These are phyloP conservation scores for Talaromyces sp. DNA, from an alignment of 2,329 filamentous ascomycete genomes.

Conservation along the genomic window DNA sequence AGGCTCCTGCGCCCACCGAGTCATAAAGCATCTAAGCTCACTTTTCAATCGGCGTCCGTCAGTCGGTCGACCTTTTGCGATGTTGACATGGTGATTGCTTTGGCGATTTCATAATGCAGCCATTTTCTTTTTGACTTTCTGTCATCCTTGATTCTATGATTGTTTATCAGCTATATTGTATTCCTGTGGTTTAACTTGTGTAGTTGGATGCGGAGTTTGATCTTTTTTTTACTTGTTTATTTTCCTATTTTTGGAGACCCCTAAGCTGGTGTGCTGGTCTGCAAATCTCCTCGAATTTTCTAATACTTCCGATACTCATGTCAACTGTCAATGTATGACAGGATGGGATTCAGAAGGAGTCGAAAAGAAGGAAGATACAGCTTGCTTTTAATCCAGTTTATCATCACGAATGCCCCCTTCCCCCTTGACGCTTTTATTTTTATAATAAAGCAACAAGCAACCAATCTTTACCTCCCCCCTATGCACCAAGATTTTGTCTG, in stretches of 20 bases:
- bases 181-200: conserved; percentile 18
- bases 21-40: not conserved
- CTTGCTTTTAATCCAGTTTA: not conserved
- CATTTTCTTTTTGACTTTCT: not conserved
- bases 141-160: conserved; percentile 21
- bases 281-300: conserved; percentile 1
- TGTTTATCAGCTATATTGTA: conserved; percentile 28
- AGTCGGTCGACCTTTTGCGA: not conserved
- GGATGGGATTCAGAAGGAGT: not conserved
- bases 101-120: not conserved
- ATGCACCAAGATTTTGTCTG: not conserved
- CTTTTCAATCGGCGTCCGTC: not conserved
- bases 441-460: not conserved
- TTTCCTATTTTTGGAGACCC: no score
- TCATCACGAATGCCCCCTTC: not conserved
- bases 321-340: not conserved
- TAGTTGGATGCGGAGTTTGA: conserved; percentile 39
- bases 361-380: not conserved
- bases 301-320: no score
- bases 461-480: not conserved
- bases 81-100: not conserved
- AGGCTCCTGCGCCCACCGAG: conserved; percentile 14
- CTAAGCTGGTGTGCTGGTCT: conserved; percentile 17
- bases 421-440: not conserved
- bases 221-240: conserved; percentile 21